Evolutionary conservation across 106 monocot genomes (phyloP).

Genomic region (Iris macrosiphon): DNA sequence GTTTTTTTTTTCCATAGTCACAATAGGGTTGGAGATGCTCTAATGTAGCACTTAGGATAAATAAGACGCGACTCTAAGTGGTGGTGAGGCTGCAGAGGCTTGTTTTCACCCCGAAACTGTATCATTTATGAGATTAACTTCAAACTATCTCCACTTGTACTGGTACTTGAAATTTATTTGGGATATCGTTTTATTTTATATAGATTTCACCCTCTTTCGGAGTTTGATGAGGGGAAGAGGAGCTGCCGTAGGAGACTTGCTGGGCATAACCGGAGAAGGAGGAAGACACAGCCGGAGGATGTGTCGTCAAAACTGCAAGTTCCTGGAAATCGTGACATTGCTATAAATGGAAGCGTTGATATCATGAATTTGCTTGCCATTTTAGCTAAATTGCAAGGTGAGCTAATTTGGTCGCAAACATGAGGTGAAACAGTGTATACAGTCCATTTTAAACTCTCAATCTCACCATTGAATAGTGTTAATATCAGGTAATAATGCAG

Average conservation of each 20-base stretch:
- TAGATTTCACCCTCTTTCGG: constrained; percentile 80
- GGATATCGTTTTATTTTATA: not conserved
- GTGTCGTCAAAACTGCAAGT: constrained; percentile 33
- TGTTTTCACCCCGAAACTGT: no score
- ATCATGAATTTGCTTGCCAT: constrained; percentile 49
- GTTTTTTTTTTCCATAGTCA: no score
- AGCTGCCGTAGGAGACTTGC: constrained; percentile 91
- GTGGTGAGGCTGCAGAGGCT: no score
- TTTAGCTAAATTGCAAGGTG: constrained; percentile 72
- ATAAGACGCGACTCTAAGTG: no score
- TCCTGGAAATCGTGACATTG: constrained; percentile 46
- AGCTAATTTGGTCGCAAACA: not conserved
- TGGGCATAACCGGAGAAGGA: constrained; percentile 78
- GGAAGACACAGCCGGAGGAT: constrained; percentile 89
- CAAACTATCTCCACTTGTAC: no score
- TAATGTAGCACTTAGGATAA: no score
- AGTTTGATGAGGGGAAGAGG: constrained; percentile 97
- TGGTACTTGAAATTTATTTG: not conserved
- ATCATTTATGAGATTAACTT: no score
- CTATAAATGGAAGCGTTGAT: constrained; percentile 43
- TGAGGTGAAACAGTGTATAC: not conserved
- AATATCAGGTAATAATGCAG: constrained; percentile 33
- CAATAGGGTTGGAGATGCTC: no score
- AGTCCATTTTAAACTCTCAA: not conserved
- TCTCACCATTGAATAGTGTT: not conserved